These are phyloP conservation scores for Breynia disticha DNA, from an alignment of 441 rosid species.

Conservation along the genomic window DNA sequence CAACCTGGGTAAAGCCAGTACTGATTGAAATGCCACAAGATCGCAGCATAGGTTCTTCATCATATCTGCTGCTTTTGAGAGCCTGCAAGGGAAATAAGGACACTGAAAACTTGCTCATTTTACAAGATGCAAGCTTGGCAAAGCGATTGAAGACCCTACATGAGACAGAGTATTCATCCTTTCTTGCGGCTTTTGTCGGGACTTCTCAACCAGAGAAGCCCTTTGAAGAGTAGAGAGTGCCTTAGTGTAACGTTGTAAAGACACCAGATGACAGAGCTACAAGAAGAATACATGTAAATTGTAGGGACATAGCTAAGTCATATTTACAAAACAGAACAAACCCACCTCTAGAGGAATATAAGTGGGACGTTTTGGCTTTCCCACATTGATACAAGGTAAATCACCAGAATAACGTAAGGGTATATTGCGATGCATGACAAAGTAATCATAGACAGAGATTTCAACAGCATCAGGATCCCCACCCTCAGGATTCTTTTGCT, in stretches of 20 bases:
- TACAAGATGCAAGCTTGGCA: neutral
- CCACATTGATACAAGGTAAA: conserved; percentile 73
- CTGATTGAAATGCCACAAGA: conserved; percentile 62
- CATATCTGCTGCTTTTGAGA: conserved; percentile 45
- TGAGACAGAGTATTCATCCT: conserved; percentile 55
- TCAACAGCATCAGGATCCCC: conserved; percentile 31
- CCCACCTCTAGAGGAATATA: conserved; percentile 65
- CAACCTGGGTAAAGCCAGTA: conserved; percentile 49
- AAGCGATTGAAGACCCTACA: conserved; percentile 22
- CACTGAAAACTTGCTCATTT: neutral
- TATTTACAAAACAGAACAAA: neutral
- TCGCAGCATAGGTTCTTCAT: conserved; percentile 51
- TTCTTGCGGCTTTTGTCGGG: conserved; percentile 84
- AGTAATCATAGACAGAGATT: conserved; percentile 59
- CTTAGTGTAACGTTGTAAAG: conserved; percentile 76
- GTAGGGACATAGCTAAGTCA: neutral
- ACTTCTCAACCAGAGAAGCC: conserved; percentile 71
- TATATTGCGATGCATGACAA: conserved; percentile 38
- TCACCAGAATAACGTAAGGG: conserved; percentile 53
- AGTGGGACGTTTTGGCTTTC: conserved; percentile 78
- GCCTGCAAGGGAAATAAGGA: conserved; percentile 33
- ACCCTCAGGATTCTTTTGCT: conserved; percentile 20
- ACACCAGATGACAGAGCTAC: conserved; percentile 60
- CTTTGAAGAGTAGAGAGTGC: conserved; percentile 53
- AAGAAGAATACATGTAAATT: neutral